Conservation (phyloP, 352 stramenopile genomes). For the Thalassiosira exigua region DNA sequence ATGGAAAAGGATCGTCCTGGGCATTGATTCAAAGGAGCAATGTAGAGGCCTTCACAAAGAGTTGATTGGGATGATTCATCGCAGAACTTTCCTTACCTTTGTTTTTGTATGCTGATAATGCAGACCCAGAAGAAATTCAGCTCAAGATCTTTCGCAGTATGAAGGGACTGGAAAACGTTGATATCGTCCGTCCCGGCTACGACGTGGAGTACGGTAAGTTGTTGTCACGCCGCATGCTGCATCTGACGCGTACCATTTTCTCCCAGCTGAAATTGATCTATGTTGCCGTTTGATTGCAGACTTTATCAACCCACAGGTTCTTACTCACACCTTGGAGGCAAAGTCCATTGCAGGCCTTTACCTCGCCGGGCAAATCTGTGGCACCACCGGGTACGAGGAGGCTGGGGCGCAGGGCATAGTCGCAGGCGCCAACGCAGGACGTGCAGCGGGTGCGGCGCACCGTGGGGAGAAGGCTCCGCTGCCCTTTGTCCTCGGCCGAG, state of each 20-base stretch:
- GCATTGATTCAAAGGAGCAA: too few species aligned
- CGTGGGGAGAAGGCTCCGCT: conserved; percentile 49
- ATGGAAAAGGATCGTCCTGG: too few species aligned
- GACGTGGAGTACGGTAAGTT: conserved; percentile 95
- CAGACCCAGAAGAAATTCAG: conserved; percentile 93
- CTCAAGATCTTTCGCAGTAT: conserved; percentile 94
- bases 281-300: too few species aligned
- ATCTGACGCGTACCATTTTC: too few species aligned
- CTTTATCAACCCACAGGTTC: conserved; percentile 94
- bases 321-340: conserved; percentile 94
- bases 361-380: conserved; percentile 98
- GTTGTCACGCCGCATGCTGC: too few species aligned
- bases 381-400: conserved; percentile 99
- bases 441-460: conserved; percentile 77
- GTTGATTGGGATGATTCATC: too few species aligned
- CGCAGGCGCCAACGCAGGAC: conserved; percentile 94
- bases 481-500: conserved; percentile 91
- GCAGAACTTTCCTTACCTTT: too few species aligned
- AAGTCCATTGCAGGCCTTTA: conserved; percentile 93
- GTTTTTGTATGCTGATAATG: too few species aligned
- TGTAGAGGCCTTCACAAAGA: too few species aligned
- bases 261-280: too few species aligned
- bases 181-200: conserved; percentile 96
- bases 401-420: conserved; percentile 97
- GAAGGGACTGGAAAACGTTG: conserved; percentile 93